These are phyloP conservation scores for Helotiales sp. DNA, from an alignment of 2,329 filamentous ascomycete genomes.

Conservation along the genomic window DNA sequence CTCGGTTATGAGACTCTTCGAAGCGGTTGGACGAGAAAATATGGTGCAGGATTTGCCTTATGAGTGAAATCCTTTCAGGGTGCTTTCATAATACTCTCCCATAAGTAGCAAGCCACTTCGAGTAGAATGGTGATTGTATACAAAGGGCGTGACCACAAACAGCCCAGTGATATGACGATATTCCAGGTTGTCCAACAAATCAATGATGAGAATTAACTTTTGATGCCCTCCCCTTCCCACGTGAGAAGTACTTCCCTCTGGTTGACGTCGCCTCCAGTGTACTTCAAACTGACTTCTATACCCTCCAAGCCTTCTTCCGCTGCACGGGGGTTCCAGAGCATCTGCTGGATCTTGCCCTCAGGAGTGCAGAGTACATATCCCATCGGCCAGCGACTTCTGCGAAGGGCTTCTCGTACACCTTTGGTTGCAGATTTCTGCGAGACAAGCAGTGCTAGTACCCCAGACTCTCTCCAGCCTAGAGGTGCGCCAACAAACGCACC, in stretches of 20 bases:
- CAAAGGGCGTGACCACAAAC: not conserved
- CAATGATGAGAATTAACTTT: constrained; percentile 5
- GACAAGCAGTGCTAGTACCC: constrained; percentile 71
- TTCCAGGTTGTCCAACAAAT: not conserved
- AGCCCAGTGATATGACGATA: not conserved
- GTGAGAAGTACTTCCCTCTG: constrained; percentile 50
- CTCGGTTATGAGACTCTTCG: not conserved
- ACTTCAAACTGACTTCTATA: constrained; percentile 50
- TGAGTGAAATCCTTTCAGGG: not conserved
- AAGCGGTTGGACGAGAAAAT: not conserved
- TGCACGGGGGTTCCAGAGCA: constrained; percentile 71
- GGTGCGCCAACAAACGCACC: constrained; percentile 77
- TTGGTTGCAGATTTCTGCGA: constrained; percentile 70
- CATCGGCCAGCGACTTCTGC: constrained; percentile 67
- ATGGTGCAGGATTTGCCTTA: not conserved
- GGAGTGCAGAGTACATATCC: constrained; percentile 64
- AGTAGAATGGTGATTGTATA: not conserved
- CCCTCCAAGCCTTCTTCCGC: constrained; percentile 63
- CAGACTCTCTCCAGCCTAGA: constrained; percentile 64
- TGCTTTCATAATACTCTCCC: not conserved
- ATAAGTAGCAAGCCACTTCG: constrained; percentile 7
- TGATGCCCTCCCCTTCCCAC: constrained; percentile 45
- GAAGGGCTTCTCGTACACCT: constrained; percentile 73
- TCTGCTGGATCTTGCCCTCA: constrained; percentile 61
- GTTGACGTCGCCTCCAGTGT: constrained; percentile 34